Percentiles rank a stretch among this genome's conserved stretches.
These are phyloP conservation scores for Maudiozyma pseudohumilis DNA, from an alignment of 805 yeast genomes.

Conservation along the genomic window DNA sequence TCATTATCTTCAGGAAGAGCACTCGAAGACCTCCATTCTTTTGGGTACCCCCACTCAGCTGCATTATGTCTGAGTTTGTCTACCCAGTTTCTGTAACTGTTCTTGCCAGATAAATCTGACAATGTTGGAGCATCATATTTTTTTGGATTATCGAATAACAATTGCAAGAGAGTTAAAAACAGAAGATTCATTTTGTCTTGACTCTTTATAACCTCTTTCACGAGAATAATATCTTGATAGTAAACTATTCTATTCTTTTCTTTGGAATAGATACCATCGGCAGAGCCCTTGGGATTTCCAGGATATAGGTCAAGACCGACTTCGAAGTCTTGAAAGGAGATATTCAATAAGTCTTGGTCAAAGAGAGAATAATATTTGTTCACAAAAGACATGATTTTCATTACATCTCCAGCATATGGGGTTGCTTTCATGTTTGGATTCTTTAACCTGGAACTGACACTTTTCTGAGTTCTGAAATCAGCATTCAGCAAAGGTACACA, in stretches of 20 bases:
- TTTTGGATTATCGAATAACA: slow-evolving; percentile 9
- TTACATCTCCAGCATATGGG: slow-evolving; percentile 16
- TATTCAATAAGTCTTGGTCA: slow-evolving; percentile 14
- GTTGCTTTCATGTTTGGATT: slow-evolving; percentile 15
- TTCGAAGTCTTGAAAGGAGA: slow-evolving; percentile 21
- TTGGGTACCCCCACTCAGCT: slow-evolving; percentile 22
- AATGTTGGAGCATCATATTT: slow-evolving; percentile 13
- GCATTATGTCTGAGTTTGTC: slow-evolving; percentile 10
- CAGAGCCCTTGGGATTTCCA: slow-evolving; percentile 10
- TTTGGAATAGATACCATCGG: slow-evolving; percentile 9
- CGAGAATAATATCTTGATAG: slow-evolving; percentile 18
- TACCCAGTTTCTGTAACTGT: slow-evolving; percentile 7
- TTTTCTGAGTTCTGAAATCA: slow-evolving; percentile 15
- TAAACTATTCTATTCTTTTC: slow-evolving; percentile 5
- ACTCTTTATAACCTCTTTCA: slow-evolving; percentile 14
- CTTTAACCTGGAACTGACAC: slow-evolving; percentile 15
- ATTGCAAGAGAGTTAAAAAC: slow-evolving; percentile 13
- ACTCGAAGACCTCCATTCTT: slow-evolving; percentile 14
- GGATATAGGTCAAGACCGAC: slow-evolving; percentile 21
- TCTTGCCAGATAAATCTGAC: background rate
- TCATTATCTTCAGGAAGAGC: slow-evolving; percentile 9
- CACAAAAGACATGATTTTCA: slow-evolving; percentile 16
- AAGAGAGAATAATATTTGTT: slow-evolving; percentile 15
- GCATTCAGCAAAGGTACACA: slow-evolving; percentile 16
- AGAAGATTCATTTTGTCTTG: slow-evolving; percentile 21